Percentiles rank a stretch among this genome's conserved stretches.
These are phyloP conservation scores for Phytophthora chlamydospora DNA, from an alignment of 352 stramenopile species.

Conservation along the genomic window DNA sequence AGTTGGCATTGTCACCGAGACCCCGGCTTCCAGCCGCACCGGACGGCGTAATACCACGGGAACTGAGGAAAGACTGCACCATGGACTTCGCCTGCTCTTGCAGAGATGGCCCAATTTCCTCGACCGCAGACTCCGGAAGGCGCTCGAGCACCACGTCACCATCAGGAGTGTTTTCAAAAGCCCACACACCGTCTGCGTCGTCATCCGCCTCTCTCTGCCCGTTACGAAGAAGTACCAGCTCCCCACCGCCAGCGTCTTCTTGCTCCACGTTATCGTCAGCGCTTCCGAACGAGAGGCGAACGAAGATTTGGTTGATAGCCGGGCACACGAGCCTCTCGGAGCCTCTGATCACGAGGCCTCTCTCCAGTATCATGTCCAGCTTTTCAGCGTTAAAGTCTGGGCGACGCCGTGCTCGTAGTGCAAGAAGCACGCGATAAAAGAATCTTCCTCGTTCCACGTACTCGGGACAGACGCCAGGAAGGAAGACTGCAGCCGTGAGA, in stretches of 20 bases:
- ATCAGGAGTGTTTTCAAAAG: conserved; percentile 69
- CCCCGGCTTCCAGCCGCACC: conserved; percentile 2
- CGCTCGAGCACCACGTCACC: conserved; percentile 67
- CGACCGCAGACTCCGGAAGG: conserved; percentile 49
- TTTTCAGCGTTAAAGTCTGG: conserved; percentile 62
- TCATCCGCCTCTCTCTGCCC: conserved; percentile 36
- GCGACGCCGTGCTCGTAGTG: conserved; percentile 48
- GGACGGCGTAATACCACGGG: conserved; percentile 45
- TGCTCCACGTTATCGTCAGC: conserved; percentile 15
- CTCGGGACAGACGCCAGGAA: conserved; percentile 67
- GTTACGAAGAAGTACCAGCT: conserved; percentile 33
- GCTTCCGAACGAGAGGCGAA: conserved; percentile 41
- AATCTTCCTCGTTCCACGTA: conserved; percentile 66
- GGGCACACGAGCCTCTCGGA: conserved; percentile 59
- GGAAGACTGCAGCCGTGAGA: conserved; percentile 38
- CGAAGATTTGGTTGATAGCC: conserved; percentile 72
- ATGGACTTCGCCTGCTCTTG: conserved; percentile 78
- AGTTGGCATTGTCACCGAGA: conserved; percentile 18
- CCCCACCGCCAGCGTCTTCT: conserved; percentile 27
- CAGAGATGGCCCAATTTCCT: conserved; percentile 38
- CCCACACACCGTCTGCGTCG: conserved; percentile 58
- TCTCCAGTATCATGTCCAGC: conserved; percentile 58
- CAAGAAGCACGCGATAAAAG: conserved; percentile 66
- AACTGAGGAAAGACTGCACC: conserved; percentile 65
- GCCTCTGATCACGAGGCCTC: conserved; percentile 57